Percentiles rank a stretch among this genome's conserved stretches.
Evolutionary conservation across 2,329 filamentous ascomycete genomes (phyloP).

Genomic region (Fonsecaea erecta): DNA sequence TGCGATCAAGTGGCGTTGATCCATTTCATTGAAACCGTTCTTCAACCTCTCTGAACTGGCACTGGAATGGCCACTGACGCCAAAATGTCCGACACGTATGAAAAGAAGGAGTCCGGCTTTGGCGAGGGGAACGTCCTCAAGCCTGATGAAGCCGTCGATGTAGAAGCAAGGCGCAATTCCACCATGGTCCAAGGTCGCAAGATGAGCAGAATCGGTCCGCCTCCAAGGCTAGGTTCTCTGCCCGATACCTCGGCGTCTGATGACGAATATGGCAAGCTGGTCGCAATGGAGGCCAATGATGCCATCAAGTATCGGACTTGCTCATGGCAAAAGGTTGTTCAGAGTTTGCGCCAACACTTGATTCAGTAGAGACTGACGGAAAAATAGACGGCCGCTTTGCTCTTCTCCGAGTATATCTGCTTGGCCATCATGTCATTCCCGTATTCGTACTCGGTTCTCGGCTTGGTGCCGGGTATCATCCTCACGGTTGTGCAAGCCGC

Average conservation of each 20-base stretch:
- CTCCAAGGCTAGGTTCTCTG: constrained; percentile 31
- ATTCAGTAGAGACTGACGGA: background rate
- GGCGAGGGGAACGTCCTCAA: constrained; percentile 21
- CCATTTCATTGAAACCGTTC: background rate
- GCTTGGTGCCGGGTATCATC: constrained; percentile 83
- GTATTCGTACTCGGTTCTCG: constrained; percentile 86
- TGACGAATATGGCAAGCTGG: constrained; percentile 59
- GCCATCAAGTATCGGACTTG: constrained; percentile 91
- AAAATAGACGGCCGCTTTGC: constrained; percentile 74
- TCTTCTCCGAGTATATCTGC: constrained; percentile 96
- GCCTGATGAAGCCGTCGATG: constrained; percentile 22
- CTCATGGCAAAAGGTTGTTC: constrained; percentile 79
- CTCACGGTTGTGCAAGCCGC: constrained; percentile 77
- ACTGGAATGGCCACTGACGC: background rate
- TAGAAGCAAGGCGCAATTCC: constrained; percentile 29
- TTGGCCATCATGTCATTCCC: constrained; percentile 94
- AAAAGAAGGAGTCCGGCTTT: constrained; percentile 28
- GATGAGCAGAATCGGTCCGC: constrained; percentile 38
- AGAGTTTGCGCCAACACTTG: background rate
- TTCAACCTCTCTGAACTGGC: background rate
- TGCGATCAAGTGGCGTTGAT: constrained; percentile 39
- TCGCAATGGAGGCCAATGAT: constrained; percentile 75
- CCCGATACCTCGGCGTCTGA: constrained; percentile 41
- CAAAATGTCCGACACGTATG: constrained; percentile 31
- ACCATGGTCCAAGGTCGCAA: constrained; percentile 33